Evolutionary conservation across 2,329 filamentous ascomycete species (phyloP), one percentile per base, ranked within the genome.

Genomic region (Rutstroemia sp.): DNA sequence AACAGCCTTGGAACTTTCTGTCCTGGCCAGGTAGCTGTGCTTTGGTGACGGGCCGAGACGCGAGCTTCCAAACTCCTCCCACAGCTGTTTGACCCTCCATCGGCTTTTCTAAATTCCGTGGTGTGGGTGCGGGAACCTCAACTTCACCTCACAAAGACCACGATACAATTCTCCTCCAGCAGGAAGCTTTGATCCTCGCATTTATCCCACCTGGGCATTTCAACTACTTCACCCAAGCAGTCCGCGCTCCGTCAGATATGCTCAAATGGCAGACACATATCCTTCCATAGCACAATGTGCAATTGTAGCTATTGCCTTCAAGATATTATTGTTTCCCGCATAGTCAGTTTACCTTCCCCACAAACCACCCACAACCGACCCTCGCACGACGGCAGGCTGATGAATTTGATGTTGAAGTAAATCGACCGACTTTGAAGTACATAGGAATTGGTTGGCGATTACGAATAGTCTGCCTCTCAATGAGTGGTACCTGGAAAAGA

Each of bases 341-440:
- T 97, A 97, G 92, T 96, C 79, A 71, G 88, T 82, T 44, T 52
- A 27, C 30, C 37, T 16, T 16, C 25, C 10, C 16, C n/a, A 19
- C 19, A 19, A 14, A 8, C 37, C 52, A 9, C 49, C 9, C 27
- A 27, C n/a, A 25, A 23, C 1, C 12, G 6, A 48, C 12, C 18
- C 25, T 23, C 19, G 16, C 19, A 19, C 23, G 18, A 25, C 23
- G 21, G 19, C 25, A 34, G 21, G 18, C 41, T 19, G 10, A 18
- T 19, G 18, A 58, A 50, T 49, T 62, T 64, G 21, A 64, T 63
- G 30, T 39, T 49, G 54, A 18, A 96, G 92, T 78, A 96, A 95
- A 79, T 99, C 94, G 5, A 99, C 94, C 65, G 94, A 99, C 72
- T 99, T 99, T 68, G 94, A 99, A 73, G 94, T 99, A 55, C 94